Evolutionary conservation across 768 basidiomycete species (phyloP).

Genomic region (Tubosaeta sp.): DNA sequence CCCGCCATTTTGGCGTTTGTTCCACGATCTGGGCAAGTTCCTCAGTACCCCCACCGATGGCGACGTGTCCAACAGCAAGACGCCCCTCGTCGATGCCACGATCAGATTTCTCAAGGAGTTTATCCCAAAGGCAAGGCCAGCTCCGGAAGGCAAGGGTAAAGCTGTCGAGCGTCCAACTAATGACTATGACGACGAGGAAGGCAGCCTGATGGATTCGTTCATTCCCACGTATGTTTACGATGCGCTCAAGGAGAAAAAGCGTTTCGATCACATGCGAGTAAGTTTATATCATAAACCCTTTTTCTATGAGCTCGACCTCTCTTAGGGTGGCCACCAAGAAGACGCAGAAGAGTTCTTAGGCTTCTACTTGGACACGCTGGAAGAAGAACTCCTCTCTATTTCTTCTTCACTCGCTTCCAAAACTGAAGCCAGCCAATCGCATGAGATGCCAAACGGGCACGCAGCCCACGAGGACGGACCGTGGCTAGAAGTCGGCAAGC

Average conservation of each 20-base stretch:
- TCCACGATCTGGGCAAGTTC: conserved; percentile 63
- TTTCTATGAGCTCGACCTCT: conserved; percentile 1
- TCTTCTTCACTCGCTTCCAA: conserved; percentile 47
- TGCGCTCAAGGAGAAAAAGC: conserved; percentile 88
- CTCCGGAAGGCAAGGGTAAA: conserved; percentile 36
- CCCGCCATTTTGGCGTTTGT: conserved; percentile 77
- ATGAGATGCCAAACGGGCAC: conserved; percentile 10
- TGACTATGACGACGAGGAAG: conserved; percentile 40
- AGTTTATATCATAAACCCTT: conserved; percentile 27
- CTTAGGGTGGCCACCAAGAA: conserved; percentile 87
- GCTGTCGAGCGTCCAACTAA: conserved; percentile 32
- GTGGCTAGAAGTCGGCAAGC: conserved; percentile 92
- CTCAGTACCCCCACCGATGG: conserved; percentile 31
- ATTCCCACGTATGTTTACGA: conserved; percentile 86
- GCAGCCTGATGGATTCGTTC: conserved; percentile 61
- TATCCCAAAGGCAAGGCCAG: conserved; percentile 21
- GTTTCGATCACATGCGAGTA: conserved; percentile 91
- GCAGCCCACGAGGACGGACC: conserved; percentile 53
- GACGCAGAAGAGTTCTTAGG: conserved; percentile 99
- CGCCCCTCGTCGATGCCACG: conserved; percentile 65
- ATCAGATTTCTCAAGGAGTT: conserved; percentile 81
- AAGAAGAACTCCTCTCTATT: conserved; percentile 84
- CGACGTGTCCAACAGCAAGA: conserved; percentile 28
- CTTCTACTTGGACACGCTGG: conserved; percentile 90
- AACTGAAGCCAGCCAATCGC: conserved; percentile 22